Conservation (phyloP, 805 yeast genomes). For the Yamadazyma sp. region DNA sequence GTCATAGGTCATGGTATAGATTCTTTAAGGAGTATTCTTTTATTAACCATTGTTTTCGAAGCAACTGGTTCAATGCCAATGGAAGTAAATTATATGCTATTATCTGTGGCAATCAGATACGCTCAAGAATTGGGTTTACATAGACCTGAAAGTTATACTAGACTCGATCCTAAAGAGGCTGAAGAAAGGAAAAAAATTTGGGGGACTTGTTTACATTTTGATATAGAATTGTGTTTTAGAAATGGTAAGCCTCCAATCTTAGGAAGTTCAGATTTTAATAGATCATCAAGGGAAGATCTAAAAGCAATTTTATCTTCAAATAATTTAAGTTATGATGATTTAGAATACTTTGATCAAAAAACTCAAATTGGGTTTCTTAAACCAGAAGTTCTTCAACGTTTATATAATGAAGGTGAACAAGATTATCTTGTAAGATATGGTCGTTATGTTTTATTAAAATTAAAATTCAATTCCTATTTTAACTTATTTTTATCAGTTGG, state of each 20-base stretch:
- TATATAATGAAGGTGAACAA: constrained; percentile 1
- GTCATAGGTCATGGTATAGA: constrained; percentile 49
- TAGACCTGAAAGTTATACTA: constrained; percentile 25
- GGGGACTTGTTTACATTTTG: constrained; percentile 33
- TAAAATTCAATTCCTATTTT: constrained; percentile 27
- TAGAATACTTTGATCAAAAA: constrained; percentile 6
- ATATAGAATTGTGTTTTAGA: constrained; percentile 36
- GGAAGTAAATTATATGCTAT: constrained; percentile 26
- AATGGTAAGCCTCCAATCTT: constrained; percentile 38
- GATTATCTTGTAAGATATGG: constrained; percentile 4
- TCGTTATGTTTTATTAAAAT: constrained; percentile 17
- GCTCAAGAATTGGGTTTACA: constrained; percentile 43
- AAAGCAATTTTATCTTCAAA: constrained; percentile 1
- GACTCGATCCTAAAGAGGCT: constrained; percentile 18
- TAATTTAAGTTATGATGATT: not conserved
- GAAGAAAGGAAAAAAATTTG: constrained; percentile 26
- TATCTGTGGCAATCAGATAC: constrained; percentile 32
- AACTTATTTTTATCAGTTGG: constrained; percentile 29
- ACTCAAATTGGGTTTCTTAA: constrained; percentile 4
- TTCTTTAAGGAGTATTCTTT: constrained; percentile 49
- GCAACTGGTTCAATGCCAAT: constrained; percentile 19
- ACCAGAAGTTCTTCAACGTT: not conserved
- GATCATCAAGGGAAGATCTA: constrained; percentile 5
- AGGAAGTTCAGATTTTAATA: constrained; percentile 12
- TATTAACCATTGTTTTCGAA: constrained; percentile 40